phyloP scores from a whole-genome alignment of 306 rosid species.

The Cucumis hystrix region DNA sequence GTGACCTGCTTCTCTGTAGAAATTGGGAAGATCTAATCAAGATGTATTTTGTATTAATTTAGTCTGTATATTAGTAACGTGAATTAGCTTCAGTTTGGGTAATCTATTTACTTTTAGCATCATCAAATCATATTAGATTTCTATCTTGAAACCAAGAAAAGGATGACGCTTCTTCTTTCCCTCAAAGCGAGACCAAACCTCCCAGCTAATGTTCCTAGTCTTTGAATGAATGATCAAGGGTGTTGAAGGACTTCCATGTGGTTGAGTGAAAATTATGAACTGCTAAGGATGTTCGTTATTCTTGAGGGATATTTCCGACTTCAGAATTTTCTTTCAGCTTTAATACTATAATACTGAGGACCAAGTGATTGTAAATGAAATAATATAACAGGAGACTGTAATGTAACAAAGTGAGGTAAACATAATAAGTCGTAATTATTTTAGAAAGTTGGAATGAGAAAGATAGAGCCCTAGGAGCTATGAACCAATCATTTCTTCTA shows the following conservation, averaged over 20 bases:
- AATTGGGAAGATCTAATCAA: constrained; percentile 12
- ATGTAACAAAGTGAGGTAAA: not conserved
- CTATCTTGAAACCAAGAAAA: not conserved
- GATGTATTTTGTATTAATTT: constrained; percentile 11
- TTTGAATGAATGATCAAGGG: no score
- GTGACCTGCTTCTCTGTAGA: constrained; percentile 12
- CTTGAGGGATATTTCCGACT: not conserved
- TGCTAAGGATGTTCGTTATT: no score
- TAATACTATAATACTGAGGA: not conserved
- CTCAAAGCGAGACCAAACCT: not conserved
- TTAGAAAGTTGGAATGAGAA: no score
- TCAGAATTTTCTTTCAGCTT: not conserved
- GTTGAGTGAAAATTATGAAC: no score
- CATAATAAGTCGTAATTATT: no score
- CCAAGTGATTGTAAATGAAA: not conserved
- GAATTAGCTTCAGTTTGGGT: not conserved
- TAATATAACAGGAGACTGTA: not conserved
- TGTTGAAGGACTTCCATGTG: no score
- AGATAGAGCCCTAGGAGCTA: no score
- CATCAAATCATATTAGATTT: not conserved
- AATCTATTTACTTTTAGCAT: no score
- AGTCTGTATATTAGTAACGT: constrained; percentile 1
- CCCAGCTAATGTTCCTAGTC: not conserved
- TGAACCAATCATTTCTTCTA: not conserved
- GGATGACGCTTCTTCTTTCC: not conserved